A percentile compares a stretch with the other conserved stretches of the same genome.
Evolutionary conservation across 192 early-diverging fungal species (phyloP).

Genomic region (Pilobolus umbonatus): DNA sequence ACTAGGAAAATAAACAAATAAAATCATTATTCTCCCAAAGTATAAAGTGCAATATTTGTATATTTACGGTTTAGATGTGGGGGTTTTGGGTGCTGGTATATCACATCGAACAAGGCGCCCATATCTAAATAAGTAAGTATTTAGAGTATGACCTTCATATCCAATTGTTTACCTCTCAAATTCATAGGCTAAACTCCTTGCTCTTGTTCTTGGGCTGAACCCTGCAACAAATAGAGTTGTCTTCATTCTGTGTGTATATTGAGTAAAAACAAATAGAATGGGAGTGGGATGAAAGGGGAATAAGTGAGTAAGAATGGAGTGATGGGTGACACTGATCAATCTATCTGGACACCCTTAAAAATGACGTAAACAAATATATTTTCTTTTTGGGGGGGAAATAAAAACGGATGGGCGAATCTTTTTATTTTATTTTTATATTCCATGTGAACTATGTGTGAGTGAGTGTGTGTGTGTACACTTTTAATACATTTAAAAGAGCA

Average conservation of each 20-base stretch:
- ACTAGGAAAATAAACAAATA: constrained; percentile 34
- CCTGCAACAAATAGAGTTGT: constrained; percentile 80
- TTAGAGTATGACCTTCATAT: neutral
- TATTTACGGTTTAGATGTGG: constrained; percentile 67
- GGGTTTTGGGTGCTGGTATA: constrained; percentile 66
- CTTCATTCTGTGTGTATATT: constrained; percentile 4
- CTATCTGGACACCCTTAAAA: too few relatives aligned
- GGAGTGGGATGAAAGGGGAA: neutral
- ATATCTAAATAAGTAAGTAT: constrained; percentile 50
- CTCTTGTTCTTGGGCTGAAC: constrained; percentile 71
- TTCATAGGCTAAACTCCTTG: constrained; percentile 87
- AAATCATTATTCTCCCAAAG: neutral
- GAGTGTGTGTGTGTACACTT: too few relatives aligned
- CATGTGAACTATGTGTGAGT: neutral
- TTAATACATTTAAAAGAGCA: too few relatives aligned
- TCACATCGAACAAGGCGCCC: constrained; percentile 83
- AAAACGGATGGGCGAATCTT: neutral
- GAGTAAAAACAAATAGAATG: neutral
- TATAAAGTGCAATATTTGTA: neutral
- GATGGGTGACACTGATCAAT: too few relatives aligned
- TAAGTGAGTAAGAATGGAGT: too few relatives aligned
- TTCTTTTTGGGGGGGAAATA: too few relatives aligned
- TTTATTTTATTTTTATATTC: neutral
- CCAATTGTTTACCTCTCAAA: constrained; percentile 75
- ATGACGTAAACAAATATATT: too few relatives aligned